Evolutionary conservation across 2,329 filamentous ascomycete species (phyloP), one percentile per base, ranked within the genome.

Genomic region (Sclerotinia spermophila): DNA sequence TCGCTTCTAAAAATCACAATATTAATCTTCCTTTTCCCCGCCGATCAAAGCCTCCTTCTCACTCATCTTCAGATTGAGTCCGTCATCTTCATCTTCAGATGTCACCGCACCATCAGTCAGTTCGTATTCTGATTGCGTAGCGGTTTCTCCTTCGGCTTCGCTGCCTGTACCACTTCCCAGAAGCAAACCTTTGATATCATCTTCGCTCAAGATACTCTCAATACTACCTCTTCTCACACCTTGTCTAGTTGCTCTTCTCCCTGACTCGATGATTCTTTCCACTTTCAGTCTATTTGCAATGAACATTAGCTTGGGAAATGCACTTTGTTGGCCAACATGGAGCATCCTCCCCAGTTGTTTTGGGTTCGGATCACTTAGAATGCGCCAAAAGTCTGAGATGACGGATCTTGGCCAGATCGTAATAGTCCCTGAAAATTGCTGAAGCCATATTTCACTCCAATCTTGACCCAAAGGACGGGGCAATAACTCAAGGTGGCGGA

Each of bases 381-480:
- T 97, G 76, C 92, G 88, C 79, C 86, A 89, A 79, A 97, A 96
- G 81, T 99, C 96, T 1, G 89, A 91, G 1, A 88, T 82, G 4
- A 89, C 83, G 19, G 89, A 90, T 79, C 94, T 93, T 11, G 96
- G 96, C 94, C 95, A 98, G 78, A 99, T 94, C 19, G 96, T 99
- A 73, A 98, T 91, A 15, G 93, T 98, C 40, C 96, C 96, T 73
- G 91, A 92, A 80, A 99, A 99, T 71, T 94, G 89, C 80, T 99
- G 96, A 62, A 99, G 86, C 92, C 95, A 99, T 33, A 99, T 89
- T 81, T 97, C 92, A 71, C 91, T 94, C 96, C 96, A 99, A 80
- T 99, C 96, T 80, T 98, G 95, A 3, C 94, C 95, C 33, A 98
- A 81, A 0, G 93, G 94, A 0, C 96, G 89, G 0, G 96, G 96